Base-by-base conservation (phyloP, 2,329 filamentous ascomycete species). In the Penicillium sp. region DNA sequence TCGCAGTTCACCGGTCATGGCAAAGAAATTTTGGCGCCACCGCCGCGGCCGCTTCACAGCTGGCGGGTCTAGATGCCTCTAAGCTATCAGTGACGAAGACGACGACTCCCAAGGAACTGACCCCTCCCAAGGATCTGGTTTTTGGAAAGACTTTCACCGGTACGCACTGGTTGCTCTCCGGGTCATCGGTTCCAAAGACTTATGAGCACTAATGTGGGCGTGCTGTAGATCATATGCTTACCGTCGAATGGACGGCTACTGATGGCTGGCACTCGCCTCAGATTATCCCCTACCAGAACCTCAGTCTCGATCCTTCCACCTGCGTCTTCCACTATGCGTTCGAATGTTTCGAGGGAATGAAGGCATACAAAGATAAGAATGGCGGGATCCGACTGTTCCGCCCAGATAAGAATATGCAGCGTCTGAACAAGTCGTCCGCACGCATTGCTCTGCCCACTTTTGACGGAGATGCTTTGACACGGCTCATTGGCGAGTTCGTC, bases 301-400 rank as follows among this genome's bases (percentile, higher is more conserved):
- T 98, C 60, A 91, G 88, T 39, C 85, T 98, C 62, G 93, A 97
- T 70, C 93, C 93, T 26, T 89, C 93, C 38, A 93, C 89, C 32
- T 97, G 90, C 74, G 93, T 97, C 54, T 91, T 98, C 74, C 93
- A 98, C 80, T 98, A 98, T 73, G 93, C 89, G 42, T 97, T 97
- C 66, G 88, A 94, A 72, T 93, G 87, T 70, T 98, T 98, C 72
- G 93, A 98, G 76, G 93, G 93, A 60, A 95, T 97, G 90, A 98
- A 98, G 77, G 93, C 93, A 51, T 98, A 98, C 80, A 94, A 91
- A 72, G 89, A 95, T 74, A 82, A 79, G 62, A 67, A 81, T 38
- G 88, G 88, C 60, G 75, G 83, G 50, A 81, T 95, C 59, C 84
- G 91, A 47, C 77, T 98, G 46, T 98, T 98, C 80, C 83, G 93